Base-by-base conservation (phyloP, 1,284 basidiomycete species). In the Ganoderma meredithae region DNA sequence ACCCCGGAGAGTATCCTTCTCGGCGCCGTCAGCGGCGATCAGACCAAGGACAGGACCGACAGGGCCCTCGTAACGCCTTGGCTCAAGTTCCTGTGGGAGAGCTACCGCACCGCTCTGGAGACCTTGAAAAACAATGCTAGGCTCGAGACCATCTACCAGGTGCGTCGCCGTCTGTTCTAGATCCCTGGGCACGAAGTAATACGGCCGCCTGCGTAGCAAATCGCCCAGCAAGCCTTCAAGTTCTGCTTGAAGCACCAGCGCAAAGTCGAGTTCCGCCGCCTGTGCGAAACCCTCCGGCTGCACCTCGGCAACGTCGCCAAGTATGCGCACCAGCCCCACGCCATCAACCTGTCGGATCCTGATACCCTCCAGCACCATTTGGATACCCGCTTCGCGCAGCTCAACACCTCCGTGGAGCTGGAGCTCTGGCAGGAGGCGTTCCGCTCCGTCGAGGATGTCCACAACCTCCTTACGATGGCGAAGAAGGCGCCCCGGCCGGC, bases 371-470 rank as follows among this genome's bases (percentile, higher is more conserved):
- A 98, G 79, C 96, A 96, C 75, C 95, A 99, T 82, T 92, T 99
- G 70, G 98, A 99, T 81, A 99, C 96, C 22, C 95, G 98, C 69
- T 99, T 99, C 80, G 94, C 96, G 43, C 97, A 99, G 84, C 91
- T 99, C 72, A 96, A 97, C 79, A 94, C 95, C n/a, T 97, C 97
- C 9, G 97, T 99, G 72, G 96, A 99, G 81, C 92, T 99, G 72
- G 98, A 99, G 83, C 88, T 99, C 60, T 99, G 97, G 98, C 97
- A 99, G 79, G 97, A 99, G 81, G 97, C 96, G 5, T 99, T 99
- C 89, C 94, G 98, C 69, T 96, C 95, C 58, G 95, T 99, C 69
- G 97, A 99, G 81, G 98, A 99, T 80, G 95, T 99, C 53, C 97
- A 99, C 84, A 97, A 96, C 77, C 88, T 99, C 60, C 89, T 99